Conservation (phyloP, 257 asterid species). For the Solanum corneliomulleri region DNA sequence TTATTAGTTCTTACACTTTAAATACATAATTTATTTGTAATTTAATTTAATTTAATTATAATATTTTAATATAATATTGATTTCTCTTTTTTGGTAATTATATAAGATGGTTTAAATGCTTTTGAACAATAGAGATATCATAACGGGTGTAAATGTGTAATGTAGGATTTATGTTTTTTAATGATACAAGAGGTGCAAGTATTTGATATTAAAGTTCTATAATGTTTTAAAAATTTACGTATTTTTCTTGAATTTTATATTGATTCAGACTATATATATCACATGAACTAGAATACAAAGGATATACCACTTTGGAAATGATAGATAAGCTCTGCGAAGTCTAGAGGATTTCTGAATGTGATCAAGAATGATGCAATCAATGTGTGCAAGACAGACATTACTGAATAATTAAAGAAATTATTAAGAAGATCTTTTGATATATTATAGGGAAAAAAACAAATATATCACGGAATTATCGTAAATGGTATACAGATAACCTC, state of each 20-base stretch:
- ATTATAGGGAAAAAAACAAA: background rate
- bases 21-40: background rate
- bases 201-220: background rate
- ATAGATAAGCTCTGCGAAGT: background rate
- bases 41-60: no score
- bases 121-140: background rate
- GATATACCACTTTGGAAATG: background rate
- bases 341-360: background rate
- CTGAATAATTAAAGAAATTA: background rate
- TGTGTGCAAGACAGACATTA: background rate
- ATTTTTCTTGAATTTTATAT: background rate
- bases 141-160: background rate
- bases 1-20: background rate
- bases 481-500: no score
- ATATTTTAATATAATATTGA: no score
- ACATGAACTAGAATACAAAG: background rate
- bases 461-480: no score
- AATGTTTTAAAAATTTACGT: background rate
- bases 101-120: background rate
- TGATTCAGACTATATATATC: background rate
- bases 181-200: background rate
- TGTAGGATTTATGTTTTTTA: background rate
- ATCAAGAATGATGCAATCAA: background rate
- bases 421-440: background rate
- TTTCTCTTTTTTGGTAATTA: background rate